Evolutionary conservation across 140 eudicot genomes (phyloP).

Genomic region (Stevia rebaudiana): DNA sequence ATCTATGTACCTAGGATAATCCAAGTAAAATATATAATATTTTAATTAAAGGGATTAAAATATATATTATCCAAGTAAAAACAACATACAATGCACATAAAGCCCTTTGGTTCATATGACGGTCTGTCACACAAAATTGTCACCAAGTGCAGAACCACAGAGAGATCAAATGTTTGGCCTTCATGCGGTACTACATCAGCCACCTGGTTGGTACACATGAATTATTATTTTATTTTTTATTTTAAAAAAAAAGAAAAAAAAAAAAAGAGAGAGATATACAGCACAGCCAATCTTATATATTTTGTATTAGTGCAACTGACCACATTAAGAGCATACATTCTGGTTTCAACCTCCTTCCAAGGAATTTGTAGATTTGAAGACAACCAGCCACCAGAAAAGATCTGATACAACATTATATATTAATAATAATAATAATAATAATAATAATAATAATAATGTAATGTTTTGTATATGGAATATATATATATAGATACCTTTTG

Average conservation of each 20-base stretch:
- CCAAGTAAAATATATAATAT: conserved; percentile 1
- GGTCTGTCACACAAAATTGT: conserved; percentile 53
- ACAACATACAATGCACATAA: conserved; percentile 73
- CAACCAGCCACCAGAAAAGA: conserved; percentile 62
- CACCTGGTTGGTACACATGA: too few relatives aligned
- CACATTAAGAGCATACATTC: conserved; percentile 75
- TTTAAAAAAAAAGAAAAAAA: too few relatives aligned
- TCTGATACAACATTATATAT: conserved; percentile 36
- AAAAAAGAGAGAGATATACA: background rate
- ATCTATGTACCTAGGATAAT: conserved; percentile 71
- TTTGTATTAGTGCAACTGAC: conserved; percentile 38
- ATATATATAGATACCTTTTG: conserved; percentile 53
- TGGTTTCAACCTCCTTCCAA: conserved; percentile 91
- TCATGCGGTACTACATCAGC: conserved; percentile 80
- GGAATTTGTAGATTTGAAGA: conserved; percentile 56
- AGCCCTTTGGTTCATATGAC: conserved; percentile 61
- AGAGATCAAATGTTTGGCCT: conserved; percentile 55
- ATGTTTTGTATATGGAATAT: too few relatives aligned
- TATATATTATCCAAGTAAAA: background rate
- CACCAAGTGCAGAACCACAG: conserved; percentile 65
- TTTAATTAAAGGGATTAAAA: too few relatives aligned
- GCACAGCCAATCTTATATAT: background rate
- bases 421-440: background rate
- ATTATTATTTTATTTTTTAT: too few relatives aligned
- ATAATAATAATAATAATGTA: too few relatives aligned